Evolutionary conservation across 371 early-diverging fungal genomes (phyloP), one percentile per base, ranked within the genome.

Genomic region (Apophysomyces elegans): DNA sequence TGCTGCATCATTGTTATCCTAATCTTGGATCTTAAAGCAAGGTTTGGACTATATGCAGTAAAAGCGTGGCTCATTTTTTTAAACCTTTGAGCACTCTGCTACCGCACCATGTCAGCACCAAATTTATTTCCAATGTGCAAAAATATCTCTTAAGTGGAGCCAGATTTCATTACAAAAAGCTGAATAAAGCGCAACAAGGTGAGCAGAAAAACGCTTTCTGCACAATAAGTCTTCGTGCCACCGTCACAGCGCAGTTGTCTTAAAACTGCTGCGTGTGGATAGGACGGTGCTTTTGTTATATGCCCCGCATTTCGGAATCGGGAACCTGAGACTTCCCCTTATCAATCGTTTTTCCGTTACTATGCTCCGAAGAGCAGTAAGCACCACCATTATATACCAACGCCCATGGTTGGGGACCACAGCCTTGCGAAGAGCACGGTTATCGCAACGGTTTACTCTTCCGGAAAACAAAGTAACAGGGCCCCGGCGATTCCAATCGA

Each of bases 401-500:
- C 54, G 54, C 21, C 9, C 21, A 21, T 50, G 54, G 54, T 50
- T 21, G 9, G 21, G 54, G 9, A 26, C 54, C 16, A 4, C 21
- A 21, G 21, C 54, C 9, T 32, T 50, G n/a, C 54, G 54, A 50
- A 50, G 21, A 3, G 18, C 21, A 21, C n/a, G 9, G n/a, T 26
- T 26, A 9, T 50, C 21, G 54, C 54, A 11, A 50, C 4, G 54
- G 11, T 0, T 11, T 2, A 21, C 21, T 21, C 54, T 9, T 16
- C 54, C 54, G 13, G 21, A 18, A 7, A 26, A 9, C 21, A 5
- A 1, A 11, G 21, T 9, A 16, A 18, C 9, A 9, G 54, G 16
- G 32, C 54, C 54, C 54, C 54, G 21, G 54, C 54, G 54, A 7
- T 50, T 50, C 21, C 54, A 50, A 50, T 50, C 54, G 35, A 50